Evolutionary conservation across 2,329 filamentous ascomycete species (phyloP).

Genomic region (Cladophialophora carrionii): DNA sequence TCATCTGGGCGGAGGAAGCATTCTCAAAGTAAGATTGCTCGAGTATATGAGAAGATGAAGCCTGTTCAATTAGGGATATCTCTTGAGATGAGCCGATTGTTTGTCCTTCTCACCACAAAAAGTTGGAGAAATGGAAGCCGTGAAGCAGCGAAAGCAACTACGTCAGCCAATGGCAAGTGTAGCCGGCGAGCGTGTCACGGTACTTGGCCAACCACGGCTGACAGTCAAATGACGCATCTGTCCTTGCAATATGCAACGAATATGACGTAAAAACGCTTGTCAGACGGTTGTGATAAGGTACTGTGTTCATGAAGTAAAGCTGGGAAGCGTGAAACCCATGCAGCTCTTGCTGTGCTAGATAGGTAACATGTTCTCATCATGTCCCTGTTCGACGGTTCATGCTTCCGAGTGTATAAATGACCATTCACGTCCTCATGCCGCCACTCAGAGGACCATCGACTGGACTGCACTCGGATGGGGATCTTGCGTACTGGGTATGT

Average conservation of each 20-base stretch:
- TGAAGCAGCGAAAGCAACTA: neutral
- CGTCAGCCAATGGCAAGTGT: conserved; percentile 8
- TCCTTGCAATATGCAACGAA: neutral
- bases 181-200: neutral
- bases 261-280: neutral
- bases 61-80: neutral
- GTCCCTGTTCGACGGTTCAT: neutral
- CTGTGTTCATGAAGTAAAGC: too few species aligned
- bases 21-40: conserved; percentile 17
- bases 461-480: neutral
- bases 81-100: neutral
- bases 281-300: neutral
- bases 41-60: neutral
- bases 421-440: neutral
- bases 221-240: neutral
- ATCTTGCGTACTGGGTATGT: neutral
- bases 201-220: neutral
- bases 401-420: neutral
- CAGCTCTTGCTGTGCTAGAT: neutral
- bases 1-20: conserved; percentile 35
- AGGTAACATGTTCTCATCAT: neutral
- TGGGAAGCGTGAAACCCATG: neutral
- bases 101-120: conserved; percentile 16
- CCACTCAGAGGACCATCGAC: neutral
- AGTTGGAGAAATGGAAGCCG: conserved; percentile 1